Base-by-base conservation (phyloP, 306 rosid species). In the Quercus robur region DNA sequence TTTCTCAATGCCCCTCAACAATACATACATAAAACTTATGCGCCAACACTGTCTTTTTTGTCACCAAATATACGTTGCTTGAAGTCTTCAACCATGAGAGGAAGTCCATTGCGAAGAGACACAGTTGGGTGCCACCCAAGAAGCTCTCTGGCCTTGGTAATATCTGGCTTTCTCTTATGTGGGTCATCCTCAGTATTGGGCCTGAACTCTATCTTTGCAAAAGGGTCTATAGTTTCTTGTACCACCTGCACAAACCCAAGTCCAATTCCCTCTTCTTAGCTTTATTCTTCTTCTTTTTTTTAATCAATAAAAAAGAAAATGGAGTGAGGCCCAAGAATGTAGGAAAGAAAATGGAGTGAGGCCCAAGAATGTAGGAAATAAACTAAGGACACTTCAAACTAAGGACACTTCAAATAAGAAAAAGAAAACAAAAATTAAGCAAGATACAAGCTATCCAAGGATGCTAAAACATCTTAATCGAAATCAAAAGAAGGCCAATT, bases 161-260 rank as follows among this genome's bases (percentile, higher is more conserved):
- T 94, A 88, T 94, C 97, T 5, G 97, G 98, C 77, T 91, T 94
- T 71, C 98, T 94, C 87, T 86, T 91, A n/a, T 94, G 98, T 9
- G 98, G 97, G 72, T 94, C 98, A 77, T 94, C 98, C 77, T 94
- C 97, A 80, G 98, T 92, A 89, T 94, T 94, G 2, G 97, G 88
- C 74, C 91, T 91, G 86, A 88, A 92, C 90, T 94, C 98, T 82
- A 92, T 94, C 79, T 76, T 94, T 15, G 98, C 97, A 81, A 84
- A 88, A 49, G 91, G 93, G 64, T 92, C 97, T 82, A 92, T 94
- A 0, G 94, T 90, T 77, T 94, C 98, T 84, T 92, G 97, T 23
- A 94, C 97, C 52, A 92, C 97, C 98, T 94, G 70, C 80, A 80
- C 20, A 79, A 23, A 72, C n/a, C 59, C 46, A 33, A 3, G 70